Percentiles rank a stretch among this genome's conserved stretches.
These are phyloP conservation scores for Cladophialophora exuberans DNA, from an alignment of 2,329 filamentous ascomycete species.

Conservation along the genomic window DNA sequence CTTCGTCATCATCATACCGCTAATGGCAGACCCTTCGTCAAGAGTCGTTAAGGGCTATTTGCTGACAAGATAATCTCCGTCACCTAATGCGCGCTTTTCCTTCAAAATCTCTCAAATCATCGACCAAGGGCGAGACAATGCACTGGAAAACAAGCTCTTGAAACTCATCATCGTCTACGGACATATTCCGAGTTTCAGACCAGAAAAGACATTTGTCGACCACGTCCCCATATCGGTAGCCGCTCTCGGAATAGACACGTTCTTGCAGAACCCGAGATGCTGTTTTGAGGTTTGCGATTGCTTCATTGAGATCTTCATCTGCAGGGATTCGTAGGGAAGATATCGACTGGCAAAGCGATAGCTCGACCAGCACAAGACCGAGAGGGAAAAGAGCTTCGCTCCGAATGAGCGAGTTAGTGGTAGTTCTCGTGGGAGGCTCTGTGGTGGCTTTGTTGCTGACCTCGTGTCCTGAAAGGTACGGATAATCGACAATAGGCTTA, in stretches of 20 bases:
- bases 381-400: constrained; percentile 29
- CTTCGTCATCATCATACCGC: too few relatives aligned
- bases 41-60: neutral
- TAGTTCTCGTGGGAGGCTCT: neutral
- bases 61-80: neutral
- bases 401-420: constrained; percentile 17
- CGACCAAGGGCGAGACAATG: constrained; percentile 23
- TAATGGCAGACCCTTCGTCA: neutral
- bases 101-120: constrained; percentile 44
- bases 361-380: constrained; percentile 25
- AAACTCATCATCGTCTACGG: constrained; percentile 25
- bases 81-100: constrained; percentile 31
- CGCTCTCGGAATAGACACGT: constrained; percentile 29
- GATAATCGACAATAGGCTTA: constrained; percentile 3
- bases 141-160: constrained; percentile 26
- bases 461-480: constrained; percentile 7
- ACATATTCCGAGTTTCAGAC: constrained; percentile 8
- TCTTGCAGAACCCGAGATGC: constrained; percentile 21
- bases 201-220: constrained; percentile 27
- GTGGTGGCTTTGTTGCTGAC: neutral
- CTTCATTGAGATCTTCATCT: constrained; percentile 25
- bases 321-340: constrained; percentile 18
- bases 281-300: constrained; percentile 28
- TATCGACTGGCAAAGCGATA: constrained; percentile 31
- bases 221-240: constrained; percentile 27